Evolutionary conservation across 2,329 filamentous ascomycete species (phyloP).

Genomic region (Aspergillus sp.): DNA sequence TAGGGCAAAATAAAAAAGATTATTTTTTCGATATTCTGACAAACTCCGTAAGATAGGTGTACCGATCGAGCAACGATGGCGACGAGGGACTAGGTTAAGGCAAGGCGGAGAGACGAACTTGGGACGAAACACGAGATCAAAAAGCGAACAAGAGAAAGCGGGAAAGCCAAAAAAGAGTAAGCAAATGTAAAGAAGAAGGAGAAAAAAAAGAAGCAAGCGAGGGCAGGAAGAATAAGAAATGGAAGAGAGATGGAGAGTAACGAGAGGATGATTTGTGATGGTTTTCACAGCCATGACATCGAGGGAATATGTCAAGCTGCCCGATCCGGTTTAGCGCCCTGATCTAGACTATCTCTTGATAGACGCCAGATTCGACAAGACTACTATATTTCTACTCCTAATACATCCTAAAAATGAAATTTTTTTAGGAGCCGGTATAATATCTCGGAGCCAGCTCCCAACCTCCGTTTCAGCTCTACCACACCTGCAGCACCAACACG

Average conservation of each 20-base stretch:
- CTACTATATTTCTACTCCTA: no score
- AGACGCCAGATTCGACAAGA: no score
- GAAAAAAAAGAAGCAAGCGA: slow-evolving; percentile 2
- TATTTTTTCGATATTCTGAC: not conserved
- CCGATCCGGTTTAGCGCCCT: slow-evolving; percentile 17
- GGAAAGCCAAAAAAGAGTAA: no score
- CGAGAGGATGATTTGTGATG: slow-evolving; percentile 8
- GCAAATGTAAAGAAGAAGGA: slow-evolving; percentile 6
- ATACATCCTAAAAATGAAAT: no score
- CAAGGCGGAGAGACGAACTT: slow-evolving; percentile 2
- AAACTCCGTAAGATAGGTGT: slow-evolving; percentile 8
- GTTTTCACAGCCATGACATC: slow-evolving; percentile 21
- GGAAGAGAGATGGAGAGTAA: slow-evolving; percentile 5
- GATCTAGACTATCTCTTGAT: no score
- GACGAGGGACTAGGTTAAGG: slow-evolving; percentile 17
- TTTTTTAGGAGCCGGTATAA: no score
- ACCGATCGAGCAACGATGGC: slow-evolving; percentile 13
- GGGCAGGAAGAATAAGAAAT: not conserved
- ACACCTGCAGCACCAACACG: no score
- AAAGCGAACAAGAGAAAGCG: slow-evolving; percentile 9
- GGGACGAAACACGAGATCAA: slow-evolving; percentile 6
- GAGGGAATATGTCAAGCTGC: slow-evolving; percentile 19
- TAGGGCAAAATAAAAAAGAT: not conserved
- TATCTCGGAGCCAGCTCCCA: no score
- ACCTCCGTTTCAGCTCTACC: no score